Evolutionary conservation across 768 basidiomycete genomes (phyloP).

Genomic region (Candolleomyces eurysporus): DNA sequence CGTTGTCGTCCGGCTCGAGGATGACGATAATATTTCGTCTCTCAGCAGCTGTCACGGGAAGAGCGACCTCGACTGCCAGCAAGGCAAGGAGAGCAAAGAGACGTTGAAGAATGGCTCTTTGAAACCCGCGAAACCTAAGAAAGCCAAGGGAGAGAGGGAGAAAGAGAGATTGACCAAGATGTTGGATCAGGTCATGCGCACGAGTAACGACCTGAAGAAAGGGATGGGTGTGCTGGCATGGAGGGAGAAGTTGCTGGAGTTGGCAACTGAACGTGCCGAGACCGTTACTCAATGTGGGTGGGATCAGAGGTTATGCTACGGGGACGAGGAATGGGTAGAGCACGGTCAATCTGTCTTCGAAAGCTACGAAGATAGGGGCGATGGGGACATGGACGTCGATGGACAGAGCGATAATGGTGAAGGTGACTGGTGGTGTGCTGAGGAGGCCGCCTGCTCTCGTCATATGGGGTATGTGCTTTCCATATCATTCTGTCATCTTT

Average conservation of each 20-base stretch:
- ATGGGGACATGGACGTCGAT: constrained; percentile 30
- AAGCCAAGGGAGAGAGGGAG: constrained; percentile 53
- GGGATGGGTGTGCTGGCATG: constrained; percentile 69
- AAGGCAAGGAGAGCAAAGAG: constrained; percentile 16
- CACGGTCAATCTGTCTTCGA: constrained; percentile 67
- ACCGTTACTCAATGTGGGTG: constrained; percentile 78
- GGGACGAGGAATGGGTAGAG: constrained; percentile 69
- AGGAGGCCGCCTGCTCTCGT: constrained; percentile 72
- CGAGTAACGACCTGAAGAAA: constrained; percentile 63
- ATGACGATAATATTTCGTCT: constrained; percentile 6
- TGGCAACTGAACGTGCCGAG: constrained; percentile 67
- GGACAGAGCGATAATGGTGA: constrained; percentile 43
- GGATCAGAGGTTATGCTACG: constrained; percentile 82
- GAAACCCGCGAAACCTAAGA: constrained; percentile 27
- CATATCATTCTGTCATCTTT: constrained; percentile 4
- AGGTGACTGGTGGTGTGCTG: constrained; percentile 78
- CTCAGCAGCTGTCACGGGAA: constrained; percentile 23
- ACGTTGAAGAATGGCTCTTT: constrained; percentile 18
- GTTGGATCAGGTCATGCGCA: constrained; percentile 55
- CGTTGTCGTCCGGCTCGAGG: constrained; percentile 49
- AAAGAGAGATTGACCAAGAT: constrained; percentile 49
- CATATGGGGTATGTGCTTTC: constrained; percentile 61
- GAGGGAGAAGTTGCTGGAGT: constrained; percentile 65
- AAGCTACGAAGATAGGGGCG: constrained; percentile 55
- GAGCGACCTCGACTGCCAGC: constrained; percentile 11